phyloP scores from a whole-genome alignment of 495 filamentous ascomycete genomes.

The Aspergillus olivimuriae region DNA sequence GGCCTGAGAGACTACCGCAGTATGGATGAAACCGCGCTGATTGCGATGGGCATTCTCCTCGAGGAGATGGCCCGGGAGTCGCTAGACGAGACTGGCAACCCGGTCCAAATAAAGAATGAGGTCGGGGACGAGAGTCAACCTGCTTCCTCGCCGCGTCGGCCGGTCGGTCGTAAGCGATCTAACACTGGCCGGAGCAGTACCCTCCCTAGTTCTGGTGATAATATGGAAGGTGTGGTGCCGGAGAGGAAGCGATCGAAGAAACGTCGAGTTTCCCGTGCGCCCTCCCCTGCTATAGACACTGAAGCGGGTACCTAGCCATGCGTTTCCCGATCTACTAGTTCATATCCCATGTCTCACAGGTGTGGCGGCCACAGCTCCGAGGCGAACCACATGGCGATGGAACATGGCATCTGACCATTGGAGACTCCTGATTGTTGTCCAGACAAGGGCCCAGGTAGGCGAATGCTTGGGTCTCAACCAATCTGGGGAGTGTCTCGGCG shows the following conservation, averaged over 20 bases:
- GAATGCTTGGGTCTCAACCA: no score
- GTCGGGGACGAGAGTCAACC: conserved; percentile 22
- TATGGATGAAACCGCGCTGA: conserved; percentile 79
- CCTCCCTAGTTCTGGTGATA: conserved; percentile 19
- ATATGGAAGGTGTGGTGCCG: conserved; percentile 15
- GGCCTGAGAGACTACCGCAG: conserved; percentile 50
- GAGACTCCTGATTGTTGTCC: no score
- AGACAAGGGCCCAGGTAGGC: no score
- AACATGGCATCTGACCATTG: no score
- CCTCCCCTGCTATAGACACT: conserved; percentile 23
- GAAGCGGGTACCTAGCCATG: no score
- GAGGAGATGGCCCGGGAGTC: conserved; percentile 64
- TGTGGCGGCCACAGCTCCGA: no score
- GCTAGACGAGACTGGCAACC: conserved; percentile 64
- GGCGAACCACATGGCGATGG: no score
- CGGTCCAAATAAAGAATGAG: conserved; percentile 66
- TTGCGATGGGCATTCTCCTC: conserved; percentile 74
- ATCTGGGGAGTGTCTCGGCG: no score
- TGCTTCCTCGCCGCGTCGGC: conserved; percentile 3
- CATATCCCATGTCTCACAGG: no score
- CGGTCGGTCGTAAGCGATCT: conserved; percentile 15
- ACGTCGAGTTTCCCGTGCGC: conserved; percentile 17
- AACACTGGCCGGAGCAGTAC: conserved; percentile 14
- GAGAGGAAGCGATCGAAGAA: conserved; percentile 22
- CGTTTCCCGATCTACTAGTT: no score